phyloP scores from a whole-genome alignment of 2,329 filamentous ascomycete genomes.

The Penicillium palitans region DNA sequence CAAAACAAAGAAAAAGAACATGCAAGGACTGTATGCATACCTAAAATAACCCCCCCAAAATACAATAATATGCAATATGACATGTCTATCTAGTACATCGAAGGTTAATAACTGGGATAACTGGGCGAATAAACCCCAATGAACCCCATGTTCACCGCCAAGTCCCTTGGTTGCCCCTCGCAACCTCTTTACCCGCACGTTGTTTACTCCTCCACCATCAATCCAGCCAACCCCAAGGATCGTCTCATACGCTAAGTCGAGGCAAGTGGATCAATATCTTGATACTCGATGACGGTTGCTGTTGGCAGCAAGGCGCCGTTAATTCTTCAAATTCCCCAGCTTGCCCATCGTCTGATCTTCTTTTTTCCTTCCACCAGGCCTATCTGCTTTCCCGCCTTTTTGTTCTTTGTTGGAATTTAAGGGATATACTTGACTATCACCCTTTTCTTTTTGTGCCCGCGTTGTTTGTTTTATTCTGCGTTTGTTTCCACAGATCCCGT shows the following conservation, averaged over 20 bases:
- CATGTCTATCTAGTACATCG: conserved; percentile 3
- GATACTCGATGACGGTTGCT: conserved; percentile 30
- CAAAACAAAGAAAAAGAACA: conserved; percentile 1
- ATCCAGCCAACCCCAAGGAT: conserved; percentile 31
- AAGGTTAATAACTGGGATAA: neutral
- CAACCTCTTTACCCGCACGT: conserved; percentile 32
- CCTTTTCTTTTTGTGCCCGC: conserved; percentile 10
- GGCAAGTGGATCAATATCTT: conserved; percentile 20
- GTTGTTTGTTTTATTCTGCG: conserved; percentile 17
- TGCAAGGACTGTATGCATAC: conserved; percentile 7
- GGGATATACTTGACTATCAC: neutral
- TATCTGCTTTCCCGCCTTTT: conserved; percentile 6
- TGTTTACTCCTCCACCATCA: conserved; percentile 36
- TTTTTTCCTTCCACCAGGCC: conserved; percentile 15
- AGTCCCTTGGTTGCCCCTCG: conserved; percentile 33
- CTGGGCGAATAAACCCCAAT: neutral
- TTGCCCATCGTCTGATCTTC: conserved; percentile 16
- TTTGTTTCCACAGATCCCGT: conserved; percentile 24
- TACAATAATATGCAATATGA: conserved; percentile 13
- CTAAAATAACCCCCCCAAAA: neutral
- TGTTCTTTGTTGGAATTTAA: conserved; percentile 8
- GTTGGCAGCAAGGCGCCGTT: conserved; percentile 19
- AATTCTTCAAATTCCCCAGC: conserved; percentile 33
- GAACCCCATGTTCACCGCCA: conserved; percentile 24
- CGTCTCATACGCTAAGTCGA: conserved; percentile 21